These are phyloP conservation scores for Aspergillus steynii DNA, from an alignment of 495 filamentous ascomycete genomes.

Conservation along the genomic window DNA sequence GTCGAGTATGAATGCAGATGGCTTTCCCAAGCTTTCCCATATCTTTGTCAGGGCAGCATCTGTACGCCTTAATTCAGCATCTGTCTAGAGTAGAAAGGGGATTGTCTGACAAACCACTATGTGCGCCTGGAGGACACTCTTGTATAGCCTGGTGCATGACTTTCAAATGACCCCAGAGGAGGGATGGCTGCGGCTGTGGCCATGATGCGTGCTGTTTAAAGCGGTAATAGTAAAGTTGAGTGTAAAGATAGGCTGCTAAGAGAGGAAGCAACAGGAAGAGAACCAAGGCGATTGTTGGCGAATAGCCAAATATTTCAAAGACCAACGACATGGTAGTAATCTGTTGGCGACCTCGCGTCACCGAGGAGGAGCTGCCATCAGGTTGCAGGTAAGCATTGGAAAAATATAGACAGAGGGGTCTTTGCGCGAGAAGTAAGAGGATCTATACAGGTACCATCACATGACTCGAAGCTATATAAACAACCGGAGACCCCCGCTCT, in stretches of 20 bases:
- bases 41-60: not conserved
- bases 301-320: not conserved
- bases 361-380: not conserved
- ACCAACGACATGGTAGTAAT: not conserved
- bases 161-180: conserved; percentile 2
- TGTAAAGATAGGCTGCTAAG: not conserved
- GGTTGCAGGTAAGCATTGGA: not conserved
- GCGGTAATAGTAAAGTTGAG: not conserved
- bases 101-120: conserved; percentile 1
- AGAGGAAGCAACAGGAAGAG: not conserved
- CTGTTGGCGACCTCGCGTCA: not conserved
- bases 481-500: too few relatives aligned
- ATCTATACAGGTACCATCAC: too few relatives aligned
- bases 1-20: not conserved
- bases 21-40: conserved; percentile 3
- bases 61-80: not conserved
- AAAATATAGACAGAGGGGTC: not conserved
- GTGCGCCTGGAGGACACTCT: not conserved
- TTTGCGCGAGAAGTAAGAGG: too few relatives aligned
- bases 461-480: too few relatives aligned
- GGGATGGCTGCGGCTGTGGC: conserved; percentile 1
- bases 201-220: conserved; percentile 1
- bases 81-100: not conserved
- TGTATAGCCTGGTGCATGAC: not conserved
- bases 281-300: not conserved